Percentiles rank a stretch among this genome's conserved stretches.
Conservation (phyloP, 352 stramenopile species). For the Globisporangium camurandrum region DNA sequence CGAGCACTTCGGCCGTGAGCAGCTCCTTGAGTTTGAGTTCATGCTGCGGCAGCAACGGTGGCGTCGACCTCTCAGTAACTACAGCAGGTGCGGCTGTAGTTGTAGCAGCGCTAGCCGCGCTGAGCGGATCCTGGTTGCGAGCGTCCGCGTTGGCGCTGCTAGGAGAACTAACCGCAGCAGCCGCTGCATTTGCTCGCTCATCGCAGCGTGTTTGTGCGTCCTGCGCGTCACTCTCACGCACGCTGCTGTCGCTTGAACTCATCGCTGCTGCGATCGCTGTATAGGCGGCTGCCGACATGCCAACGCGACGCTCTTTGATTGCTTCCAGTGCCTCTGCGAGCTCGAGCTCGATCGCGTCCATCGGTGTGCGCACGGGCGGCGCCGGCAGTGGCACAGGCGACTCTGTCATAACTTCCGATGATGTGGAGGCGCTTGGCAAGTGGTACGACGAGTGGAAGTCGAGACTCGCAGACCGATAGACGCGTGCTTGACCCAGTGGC, state of each 20-base stretch:
- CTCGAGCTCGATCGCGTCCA: constrained; percentile 8
- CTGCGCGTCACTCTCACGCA: too few species aligned
- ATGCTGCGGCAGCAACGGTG: neutral
- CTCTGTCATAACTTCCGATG: too few species aligned
- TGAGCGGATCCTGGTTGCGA: too few species aligned
- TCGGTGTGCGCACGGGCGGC: constrained; percentile 2
- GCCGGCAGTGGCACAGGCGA: neutral
- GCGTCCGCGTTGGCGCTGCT: too few species aligned
- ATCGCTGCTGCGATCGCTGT: neutral
- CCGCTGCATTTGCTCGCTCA: too few species aligned
- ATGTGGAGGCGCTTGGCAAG: neutral
- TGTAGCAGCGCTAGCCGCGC: neutral
- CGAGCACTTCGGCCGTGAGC: constrained; percentile 35
- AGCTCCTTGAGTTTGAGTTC: constrained; percentile 50
- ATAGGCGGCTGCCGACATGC: too few species aligned
- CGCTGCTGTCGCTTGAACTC: too few species aligned
- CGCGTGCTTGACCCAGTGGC: too few species aligned
- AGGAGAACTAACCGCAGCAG: too few species aligned
- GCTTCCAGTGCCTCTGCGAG: constrained; percentile 5
- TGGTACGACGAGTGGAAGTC: constrained; percentile 19
- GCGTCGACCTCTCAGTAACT: neutral
- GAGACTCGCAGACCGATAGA: constrained; percentile 19
- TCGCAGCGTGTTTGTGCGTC: too few species aligned
- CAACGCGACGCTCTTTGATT: neutral
- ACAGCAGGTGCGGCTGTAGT: neutral